Base-by-base conservation (phyloP, 2,329 filamentous ascomycete genomes). In the Scleromitrula shiraiana region DNA sequence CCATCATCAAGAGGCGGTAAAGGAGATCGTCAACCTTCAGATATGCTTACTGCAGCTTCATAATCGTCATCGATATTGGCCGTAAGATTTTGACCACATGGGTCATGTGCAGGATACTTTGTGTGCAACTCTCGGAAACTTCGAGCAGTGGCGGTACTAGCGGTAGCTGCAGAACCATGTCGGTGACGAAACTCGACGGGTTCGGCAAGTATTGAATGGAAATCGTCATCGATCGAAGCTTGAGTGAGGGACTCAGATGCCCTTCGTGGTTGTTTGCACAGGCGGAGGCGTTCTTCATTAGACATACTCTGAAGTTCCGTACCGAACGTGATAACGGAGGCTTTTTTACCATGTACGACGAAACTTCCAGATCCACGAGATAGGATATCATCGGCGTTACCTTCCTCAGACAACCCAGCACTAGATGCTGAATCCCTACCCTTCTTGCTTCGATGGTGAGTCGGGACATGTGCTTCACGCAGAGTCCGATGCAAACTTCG, bases 311-410 rank as follows among this genome's bases (percentile, higher is more conserved):
- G 83, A 70, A 95, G 82, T 58, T 95, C 91, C n/a, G 83, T 82
- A 7, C 90, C 89, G 63, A 98, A 94, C n/a, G 88, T 94, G 57
- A 98, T 88, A 48, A 98, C 87, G 1, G 89, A 95, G 2, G 93
- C 93, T 67, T 98, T 97, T 71, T 97, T 98, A 52, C 93, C 91
- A 62, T 98, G 93, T 4, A 98, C 83, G 4, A 93, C 95, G 65
- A 98, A 98, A 59, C 88, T 95, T 5, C 88, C 88, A 10, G 86
- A 80, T 10, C 85, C 84, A 40, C 93, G 81, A 6, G 85, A 74
- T 10, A 98, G 73, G 9, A 85, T 81, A 56, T 88, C 85, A 30
- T 85, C 70, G 68, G 76, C 59, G 53, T 65, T 55, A 53, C 62
- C 50, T 60, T 74, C 67, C 15, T 73, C 62, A 61, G 65, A 68